Percentiles rank a stretch among this genome's conserved stretches.
Evolutionary conservation across 148 eudicot species (phyloP).

Genomic region (Chenopodium album): DNA sequence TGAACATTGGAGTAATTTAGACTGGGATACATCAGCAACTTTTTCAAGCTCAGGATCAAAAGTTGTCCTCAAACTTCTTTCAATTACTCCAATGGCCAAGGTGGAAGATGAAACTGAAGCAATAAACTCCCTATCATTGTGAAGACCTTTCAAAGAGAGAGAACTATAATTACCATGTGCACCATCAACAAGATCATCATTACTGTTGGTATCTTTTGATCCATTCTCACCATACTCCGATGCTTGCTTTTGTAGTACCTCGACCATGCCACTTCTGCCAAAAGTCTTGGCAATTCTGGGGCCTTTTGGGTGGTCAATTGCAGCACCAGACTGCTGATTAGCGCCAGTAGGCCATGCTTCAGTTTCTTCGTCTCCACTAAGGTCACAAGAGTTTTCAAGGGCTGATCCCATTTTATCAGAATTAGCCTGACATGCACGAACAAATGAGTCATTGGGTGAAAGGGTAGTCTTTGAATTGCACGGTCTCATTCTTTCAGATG

Average conservation of each 20-base stretch:
- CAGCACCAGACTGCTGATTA: slow-evolving; percentile 15
- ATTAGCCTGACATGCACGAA: slow-evolving; percentile 25
- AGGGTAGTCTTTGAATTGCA: slow-evolving; percentile 28
- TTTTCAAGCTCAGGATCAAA: slow-evolving; percentile 32
- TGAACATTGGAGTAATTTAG: slow-evolving; percentile 14
- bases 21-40: slow-evolving; percentile 21
- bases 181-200: slow-evolving; percentile 20
- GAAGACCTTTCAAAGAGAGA: slow-evolving; percentile 8
- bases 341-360: slow-evolving; percentile 21
- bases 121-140: slow-evolving; percentile 15
- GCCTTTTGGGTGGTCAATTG: slow-evolving; percentile 17
- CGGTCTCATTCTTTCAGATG: slow-evolving; percentile 32
- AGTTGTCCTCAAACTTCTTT: slow-evolving; percentile 31
- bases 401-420: slow-evolving; percentile 16
- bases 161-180: slow-evolving; percentile 9
- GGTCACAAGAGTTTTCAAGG: slow-evolving; percentile 25
- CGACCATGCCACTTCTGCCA: slow-evolving; percentile 23
- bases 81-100: slow-evolving; percentile 22
- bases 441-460: slow-evolving; percentile 22
- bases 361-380: slow-evolving; percentile 22
- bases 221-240: slow-evolving; percentile 20
- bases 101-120: slow-evolving; percentile 23
- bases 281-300: slow-evolving; percentile 4
- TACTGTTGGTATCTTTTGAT: slow-evolving; percentile 12
- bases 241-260: slow-evolving; percentile 31